Percentiles rank a stretch among this genome's conserved stretches.
phyloP scores from a whole-genome alignment of 2,329 filamentous ascomycete genomes.

The Calonectria ilicicola region DNA sequence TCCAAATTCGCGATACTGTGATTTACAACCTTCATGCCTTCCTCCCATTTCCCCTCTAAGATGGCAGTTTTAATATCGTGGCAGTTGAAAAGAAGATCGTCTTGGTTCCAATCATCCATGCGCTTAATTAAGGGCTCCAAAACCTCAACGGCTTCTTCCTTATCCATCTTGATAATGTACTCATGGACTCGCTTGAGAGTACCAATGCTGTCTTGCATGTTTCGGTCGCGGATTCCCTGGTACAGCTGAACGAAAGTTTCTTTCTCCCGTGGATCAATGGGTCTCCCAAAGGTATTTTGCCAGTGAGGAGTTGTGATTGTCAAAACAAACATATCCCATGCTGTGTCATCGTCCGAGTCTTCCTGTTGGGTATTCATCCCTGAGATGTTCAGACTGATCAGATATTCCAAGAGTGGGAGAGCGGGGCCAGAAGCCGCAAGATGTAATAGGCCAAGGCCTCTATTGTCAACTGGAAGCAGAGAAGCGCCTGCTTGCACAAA shows the following conservation, averaged over 20 bases:
- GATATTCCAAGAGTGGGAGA: not conserved
- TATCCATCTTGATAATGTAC: not conserved
- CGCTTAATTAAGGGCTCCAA: not conserved
- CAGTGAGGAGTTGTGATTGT: not conserved
- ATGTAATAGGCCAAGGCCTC: not conserved
- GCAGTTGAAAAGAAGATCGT: not conserved
- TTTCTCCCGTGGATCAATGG: not conserved
- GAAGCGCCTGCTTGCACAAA: not conserved
- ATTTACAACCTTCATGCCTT: not conserved
- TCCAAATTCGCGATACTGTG: not conserved
- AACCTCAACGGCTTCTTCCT: not conserved
- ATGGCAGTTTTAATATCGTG: not conserved
- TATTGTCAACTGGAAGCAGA: not conserved
- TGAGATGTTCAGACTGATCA: not conserved
- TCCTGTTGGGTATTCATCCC: not conserved
- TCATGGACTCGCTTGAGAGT: not conserved
- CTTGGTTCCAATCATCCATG: slow-evolving; percentile 5
- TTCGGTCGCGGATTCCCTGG: slow-evolving; percentile 8
- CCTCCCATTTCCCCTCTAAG: not conserved
- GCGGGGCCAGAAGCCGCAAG: not conserved
- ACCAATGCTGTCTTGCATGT: not conserved
- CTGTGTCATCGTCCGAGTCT: not conserved
- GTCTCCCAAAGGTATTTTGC: not conserved
- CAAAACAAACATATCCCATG: not conserved
- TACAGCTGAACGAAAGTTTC: not conserved